Conservation (phyloP, 2,329 filamentous ascomycete species). For the Scytalidium lignicola region DNA sequence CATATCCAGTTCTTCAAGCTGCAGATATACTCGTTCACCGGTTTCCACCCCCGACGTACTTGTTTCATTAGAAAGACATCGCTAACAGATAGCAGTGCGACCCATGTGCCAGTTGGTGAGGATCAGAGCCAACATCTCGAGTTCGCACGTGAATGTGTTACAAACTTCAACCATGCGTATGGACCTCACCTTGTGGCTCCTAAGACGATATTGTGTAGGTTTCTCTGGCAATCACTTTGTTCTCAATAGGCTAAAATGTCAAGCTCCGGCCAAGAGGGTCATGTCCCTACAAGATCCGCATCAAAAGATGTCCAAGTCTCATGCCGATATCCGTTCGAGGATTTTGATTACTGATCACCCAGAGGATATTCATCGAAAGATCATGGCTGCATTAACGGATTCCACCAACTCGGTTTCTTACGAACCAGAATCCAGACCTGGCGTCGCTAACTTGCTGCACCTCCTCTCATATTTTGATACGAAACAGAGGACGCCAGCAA, state of each 20-base stretch:
- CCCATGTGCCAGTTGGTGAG: constrained; percentile 93
- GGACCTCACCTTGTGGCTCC: constrained; percentile 60
- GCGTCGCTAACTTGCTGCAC: constrained; percentile 81
- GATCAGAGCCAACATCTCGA: constrained; percentile 94
- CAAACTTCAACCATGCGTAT: constrained; percentile 78
- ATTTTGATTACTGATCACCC: constrained; percentile 75
- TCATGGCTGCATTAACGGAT: constrained; percentile 75
- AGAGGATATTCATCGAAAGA: constrained; percentile 60
- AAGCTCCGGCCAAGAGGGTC: constrained; percentile 65
- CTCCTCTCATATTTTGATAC: constrained; percentile 67
- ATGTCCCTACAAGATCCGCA: constrained; percentile 81
- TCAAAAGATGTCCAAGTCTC: constrained; percentile 93
- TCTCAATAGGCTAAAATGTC: constrained; percentile 3
- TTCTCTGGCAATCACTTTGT: background rate
- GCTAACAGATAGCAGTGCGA: constrained; percentile 52
- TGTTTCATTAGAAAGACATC: background rate
- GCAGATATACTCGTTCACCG: constrained; percentile 88
- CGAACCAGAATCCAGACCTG: constrained; percentile 64
- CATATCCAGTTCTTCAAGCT: constrained; percentile 92
- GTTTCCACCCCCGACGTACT: constrained; percentile 32
- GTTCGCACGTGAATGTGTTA: constrained; percentile 80
- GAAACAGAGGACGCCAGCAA: constrained; percentile 31
- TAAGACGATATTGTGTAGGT: constrained; percentile 65
- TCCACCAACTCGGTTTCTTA: constrained; percentile 62
- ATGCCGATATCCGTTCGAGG: constrained; percentile 63